These are phyloP conservation scores for Onygenales sp. DNA, from an alignment of 2,329 filamentous ascomycete species.

Conservation along the genomic window DNA sequence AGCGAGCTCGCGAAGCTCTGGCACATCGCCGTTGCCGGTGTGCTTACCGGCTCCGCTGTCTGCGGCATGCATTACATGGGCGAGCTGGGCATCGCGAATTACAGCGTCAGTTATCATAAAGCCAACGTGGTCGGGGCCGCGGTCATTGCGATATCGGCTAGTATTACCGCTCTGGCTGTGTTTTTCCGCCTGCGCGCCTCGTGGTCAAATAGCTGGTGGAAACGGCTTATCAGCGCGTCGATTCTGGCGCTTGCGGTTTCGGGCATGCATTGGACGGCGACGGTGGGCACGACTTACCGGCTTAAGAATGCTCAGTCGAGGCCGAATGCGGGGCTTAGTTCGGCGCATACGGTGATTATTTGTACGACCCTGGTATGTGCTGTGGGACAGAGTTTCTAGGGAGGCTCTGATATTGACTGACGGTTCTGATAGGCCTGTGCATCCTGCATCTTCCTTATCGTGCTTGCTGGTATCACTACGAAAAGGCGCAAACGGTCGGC, in stretches of 20 bases:
- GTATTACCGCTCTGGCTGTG: conserved; percentile 57
- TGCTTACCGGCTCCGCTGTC: conserved; percentile 63
- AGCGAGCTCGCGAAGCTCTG: conserved; percentile 48
- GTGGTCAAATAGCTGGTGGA: conserved; percentile 75
- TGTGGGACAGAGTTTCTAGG: neutral
- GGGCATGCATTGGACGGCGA: conserved; percentile 80
- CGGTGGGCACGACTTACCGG: conserved; percentile 59
- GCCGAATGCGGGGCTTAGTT: conserved; percentile 37
- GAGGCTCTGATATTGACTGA: conserved; percentile 2
- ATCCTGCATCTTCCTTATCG: conserved; percentile 52
- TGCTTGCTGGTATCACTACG: conserved; percentile 45
- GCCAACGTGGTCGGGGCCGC: conserved; percentile 58
- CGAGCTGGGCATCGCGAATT: conserved; percentile 75
- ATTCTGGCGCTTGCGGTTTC: conserved; percentile 66
- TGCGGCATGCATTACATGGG: conserved; percentile 83
- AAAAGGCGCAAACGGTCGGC: conserved; percentile 45
- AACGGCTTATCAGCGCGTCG: conserved; percentile 55
- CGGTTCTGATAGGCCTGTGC: conserved; percentile 44
- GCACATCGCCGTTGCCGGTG: conserved; percentile 54
- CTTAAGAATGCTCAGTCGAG: conserved; percentile 39
- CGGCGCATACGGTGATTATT: conserved; percentile 61
- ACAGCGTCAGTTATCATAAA: conserved; percentile 52
- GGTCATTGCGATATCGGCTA: conserved; percentile 63
- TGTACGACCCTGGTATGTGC: conserved; percentile 58
- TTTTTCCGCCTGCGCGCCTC: conserved; percentile 69